Conservation (phyloP, 1,284 basidiomycete species). For the Ustilago loliicola region DNA sequence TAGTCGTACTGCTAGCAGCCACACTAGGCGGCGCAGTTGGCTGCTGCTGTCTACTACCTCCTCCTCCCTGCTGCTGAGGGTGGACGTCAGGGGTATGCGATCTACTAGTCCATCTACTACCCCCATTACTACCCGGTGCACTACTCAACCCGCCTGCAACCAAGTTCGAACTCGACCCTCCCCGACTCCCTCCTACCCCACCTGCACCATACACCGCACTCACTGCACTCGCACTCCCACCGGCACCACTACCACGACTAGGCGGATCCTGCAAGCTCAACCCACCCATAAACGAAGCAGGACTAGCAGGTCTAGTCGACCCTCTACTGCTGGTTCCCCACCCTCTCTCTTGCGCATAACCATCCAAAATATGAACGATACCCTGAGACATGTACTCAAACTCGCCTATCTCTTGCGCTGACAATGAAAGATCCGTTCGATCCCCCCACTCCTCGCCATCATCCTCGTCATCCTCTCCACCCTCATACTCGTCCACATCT, state of each 20-base stretch:
- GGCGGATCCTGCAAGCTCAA: slow-evolving; percentile 36
- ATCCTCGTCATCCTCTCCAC: slow-evolving; percentile 33
- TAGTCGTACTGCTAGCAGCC: slow-evolving; percentile 19
- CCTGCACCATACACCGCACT: slow-evolving; percentile 28
- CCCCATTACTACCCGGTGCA: slow-evolving; percentile 37
- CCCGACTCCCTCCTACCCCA: slow-evolving; percentile 17
- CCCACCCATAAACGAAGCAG: slow-evolving; percentile 31
- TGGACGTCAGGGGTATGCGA: slow-evolving; percentile 42
- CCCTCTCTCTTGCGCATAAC: slow-evolving; percentile 53
- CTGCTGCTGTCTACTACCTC: neutral
- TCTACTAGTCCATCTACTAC: slow-evolving; percentile 50
- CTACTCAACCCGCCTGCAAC: neutral
- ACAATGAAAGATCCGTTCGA: slow-evolving; percentile 53
- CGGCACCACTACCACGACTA: neutral
- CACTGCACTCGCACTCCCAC: slow-evolving; percentile 7
- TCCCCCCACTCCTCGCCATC: slow-evolving; percentile 44
- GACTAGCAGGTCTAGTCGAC: slow-evolving; percentile 46
- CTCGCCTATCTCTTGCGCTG: slow-evolving; percentile 62
- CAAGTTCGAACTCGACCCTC: slow-evolving; percentile 27
- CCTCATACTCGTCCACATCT: slow-evolving; percentile 31
- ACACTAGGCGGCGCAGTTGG: slow-evolving; percentile 11
- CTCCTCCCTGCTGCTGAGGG: neutral
- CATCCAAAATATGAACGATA: slow-evolving; percentile 62
- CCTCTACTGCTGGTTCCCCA: slow-evolving; percentile 44
- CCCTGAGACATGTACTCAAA: slow-evolving; percentile 60